Base-by-base conservation (phyloP, 768 basidiomycete species). In the Phylloporus sp. region DNA sequence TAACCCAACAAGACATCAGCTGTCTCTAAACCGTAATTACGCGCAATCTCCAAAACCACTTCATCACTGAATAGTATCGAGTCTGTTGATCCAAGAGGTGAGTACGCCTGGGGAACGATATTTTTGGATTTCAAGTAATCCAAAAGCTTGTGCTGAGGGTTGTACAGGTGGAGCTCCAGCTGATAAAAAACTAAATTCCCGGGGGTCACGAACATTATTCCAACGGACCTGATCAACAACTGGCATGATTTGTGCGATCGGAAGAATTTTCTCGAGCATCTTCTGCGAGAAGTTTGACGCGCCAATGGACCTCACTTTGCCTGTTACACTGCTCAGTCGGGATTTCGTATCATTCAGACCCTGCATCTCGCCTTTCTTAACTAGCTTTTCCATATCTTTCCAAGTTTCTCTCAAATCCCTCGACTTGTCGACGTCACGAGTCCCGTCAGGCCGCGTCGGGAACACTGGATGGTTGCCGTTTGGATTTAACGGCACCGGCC, bases 41-140 rank as follows among this genome's bases (percentile, higher is more conserved):
- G 58, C 2, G 86, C 86, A 47, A 91, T 74, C 53, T 73, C 70
- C 4, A 67, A 51, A 8, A 85, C 80, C 4, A 74, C 70, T 41
- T 81, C 77, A 55, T 92, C 87, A 6, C 59, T 61, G 27, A 90
- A 62, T 7, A 91, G 68, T 8, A 84, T 85, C 2, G 84, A 78
- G 55, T 76, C 74, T 10, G 79, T 73, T 9, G 81, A 85, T 28
- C 82, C 88, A 13, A 91, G 78, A 9, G 90, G 89, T 8, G 86
- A 90, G 64, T 87, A 92, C 1, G 90, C 89, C 62, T 89, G 75
- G 0, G 85, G 73, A 40, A 81, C 68, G 56, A 92, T 90, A 17
- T 71, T 72, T 61, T 89, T 81, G 15, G 74, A 71, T 60, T 75
- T 73, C 52, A 86, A 71, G 67, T 78, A 90, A 10, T 70, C 68